Conservation (phyloP, 768 basidiomycete species). For the Trametes villosa region DNA sequence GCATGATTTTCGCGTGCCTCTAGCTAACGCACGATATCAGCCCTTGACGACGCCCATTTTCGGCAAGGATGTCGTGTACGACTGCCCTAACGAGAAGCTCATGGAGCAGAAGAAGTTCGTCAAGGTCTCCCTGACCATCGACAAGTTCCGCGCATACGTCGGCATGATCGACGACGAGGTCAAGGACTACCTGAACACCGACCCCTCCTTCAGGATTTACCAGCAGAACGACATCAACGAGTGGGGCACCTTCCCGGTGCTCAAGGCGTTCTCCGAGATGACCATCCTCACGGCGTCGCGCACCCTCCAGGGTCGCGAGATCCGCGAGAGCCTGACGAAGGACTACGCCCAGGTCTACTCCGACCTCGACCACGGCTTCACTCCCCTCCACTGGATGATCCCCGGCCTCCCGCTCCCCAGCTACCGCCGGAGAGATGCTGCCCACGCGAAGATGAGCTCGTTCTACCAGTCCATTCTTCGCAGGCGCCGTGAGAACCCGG, state of each 20-base stretch:
- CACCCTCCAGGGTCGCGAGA: constrained; percentile 92
- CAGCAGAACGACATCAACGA: constrained; percentile 70
- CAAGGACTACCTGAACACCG: constrained; percentile 68
- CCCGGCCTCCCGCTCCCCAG: constrained; percentile 90
- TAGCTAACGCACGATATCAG: constrained; percentile 42
- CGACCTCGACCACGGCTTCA: constrained; percentile 95
- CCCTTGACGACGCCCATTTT: constrained; percentile 94
- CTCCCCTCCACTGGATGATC: constrained; percentile 94
- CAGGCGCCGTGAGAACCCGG: constrained; percentile 60
- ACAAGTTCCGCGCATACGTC: constrained; percentile 86
- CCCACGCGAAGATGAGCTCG: constrained; percentile 90
- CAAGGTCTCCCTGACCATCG: constrained; percentile 91
- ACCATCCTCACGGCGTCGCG: constrained; percentile 94
- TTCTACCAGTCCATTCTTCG: constrained; percentile 90
- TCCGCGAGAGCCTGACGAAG: constrained; percentile 78
- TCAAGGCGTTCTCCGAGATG: constrained; percentile 79
- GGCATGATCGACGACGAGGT: constrained; percentile 50
- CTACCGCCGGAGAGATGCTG: constrained; percentile 86
- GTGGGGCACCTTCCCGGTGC: constrained; percentile 79
- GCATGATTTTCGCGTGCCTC: neutral
- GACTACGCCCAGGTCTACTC: constrained; percentile 83
- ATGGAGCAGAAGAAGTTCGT: constrained; percentile 99
- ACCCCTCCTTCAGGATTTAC: constrained; percentile 62
- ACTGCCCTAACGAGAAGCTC: constrained; percentile 92
- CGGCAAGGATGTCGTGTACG: constrained; percentile 97